These are phyloP conservation scores for Diutina neorugosa DNA, from an alignment of 1,139 yeast genomes.

Conservation along the genomic window DNA sequence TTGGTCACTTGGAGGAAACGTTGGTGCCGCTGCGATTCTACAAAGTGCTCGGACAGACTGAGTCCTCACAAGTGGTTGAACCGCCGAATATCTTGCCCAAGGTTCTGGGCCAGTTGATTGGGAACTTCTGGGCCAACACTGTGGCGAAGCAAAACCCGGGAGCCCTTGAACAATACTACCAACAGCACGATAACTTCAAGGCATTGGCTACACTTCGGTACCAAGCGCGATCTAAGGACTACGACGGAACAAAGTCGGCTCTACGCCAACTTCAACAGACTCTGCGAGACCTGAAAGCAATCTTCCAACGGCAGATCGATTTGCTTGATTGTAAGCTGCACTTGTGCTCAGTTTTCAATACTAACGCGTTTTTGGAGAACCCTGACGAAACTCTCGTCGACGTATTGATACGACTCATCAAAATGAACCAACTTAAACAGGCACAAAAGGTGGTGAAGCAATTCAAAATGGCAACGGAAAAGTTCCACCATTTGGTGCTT, in stretches of 20 bases:
- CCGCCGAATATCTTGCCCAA: slow-evolving; percentile 11
- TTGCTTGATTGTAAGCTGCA: neutral
- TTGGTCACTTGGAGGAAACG: slow-evolving; percentile 36
- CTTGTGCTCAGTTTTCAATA: neutral
- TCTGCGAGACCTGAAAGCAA: neutral
- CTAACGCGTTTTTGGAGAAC: neutral
- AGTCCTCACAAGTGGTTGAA: slow-evolving; percentile 14
- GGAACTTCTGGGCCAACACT: slow-evolving; percentile 27
- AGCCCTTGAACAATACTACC: slow-evolving; percentile 19
- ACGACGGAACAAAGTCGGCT: neutral
- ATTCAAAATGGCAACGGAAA: slow-evolving; percentile 50
- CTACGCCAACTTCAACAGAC: neutral
- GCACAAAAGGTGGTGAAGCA: slow-evolving; percentile 48
- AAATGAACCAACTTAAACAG: slow-evolving; percentile 44
- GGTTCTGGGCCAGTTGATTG: slow-evolving; percentile 29
- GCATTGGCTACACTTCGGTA: neutral
- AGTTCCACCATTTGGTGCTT: slow-evolving; percentile 53
- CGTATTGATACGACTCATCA: slow-evolving; percentile 42
- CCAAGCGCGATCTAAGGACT: neutral
- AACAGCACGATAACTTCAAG: slow-evolving; percentile 20
- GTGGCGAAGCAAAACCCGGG: slow-evolving; percentile 17
- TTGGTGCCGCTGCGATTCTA: slow-evolving; percentile 29
- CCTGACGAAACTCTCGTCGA: slow-evolving; percentile 33
- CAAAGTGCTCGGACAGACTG: slow-evolving; percentile 29
- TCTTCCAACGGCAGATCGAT: neutral